These are phyloP conservation scores for Chlamydomonas sphaeroides DNA, from an alignment of 139 green algal genomes.

Conservation along the genomic window DNA sequence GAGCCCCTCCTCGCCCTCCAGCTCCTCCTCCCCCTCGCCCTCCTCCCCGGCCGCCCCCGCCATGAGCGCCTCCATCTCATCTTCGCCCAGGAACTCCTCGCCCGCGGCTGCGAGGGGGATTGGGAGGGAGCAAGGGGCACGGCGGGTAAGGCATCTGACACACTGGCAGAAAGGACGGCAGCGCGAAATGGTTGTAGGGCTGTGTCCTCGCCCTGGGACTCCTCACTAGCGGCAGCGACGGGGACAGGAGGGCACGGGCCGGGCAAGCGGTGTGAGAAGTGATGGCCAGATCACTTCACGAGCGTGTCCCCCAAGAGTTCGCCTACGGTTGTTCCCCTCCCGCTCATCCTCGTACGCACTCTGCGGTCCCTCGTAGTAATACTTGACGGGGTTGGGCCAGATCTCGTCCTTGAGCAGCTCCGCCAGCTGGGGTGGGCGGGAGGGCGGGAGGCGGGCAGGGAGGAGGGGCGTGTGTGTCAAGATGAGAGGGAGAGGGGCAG, in stretches of 20 bases:
- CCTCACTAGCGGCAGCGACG: too few relatives aligned
- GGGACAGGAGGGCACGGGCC: too few relatives aligned
- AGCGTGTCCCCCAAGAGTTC: too few relatives aligned
- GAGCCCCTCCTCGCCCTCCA: neutral
- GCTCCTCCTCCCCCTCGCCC: neutral
- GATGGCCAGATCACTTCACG: too few relatives aligned
- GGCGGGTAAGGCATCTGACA: neutral
- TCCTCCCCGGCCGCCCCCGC: conserved; percentile 2
- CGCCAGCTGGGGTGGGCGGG: conserved; percentile 59
- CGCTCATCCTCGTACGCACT: too few relatives aligned
- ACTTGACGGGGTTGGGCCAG: conserved; percentile 72
- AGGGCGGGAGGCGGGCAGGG: too few relatives aligned
- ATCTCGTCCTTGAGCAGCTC: conserved; percentile 71
- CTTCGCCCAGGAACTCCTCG: neutral
- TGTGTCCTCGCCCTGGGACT: too few relatives aligned
- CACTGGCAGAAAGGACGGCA: too few relatives aligned
- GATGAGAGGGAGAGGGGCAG: too few relatives aligned
- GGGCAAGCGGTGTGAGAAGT: too few relatives aligned
- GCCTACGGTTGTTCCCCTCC: too few relatives aligned
- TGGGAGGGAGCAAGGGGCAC: neutral
- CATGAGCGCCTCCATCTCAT: neutral
- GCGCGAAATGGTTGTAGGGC: too few relatives aligned
- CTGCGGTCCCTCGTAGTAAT: conserved; percentile 33
- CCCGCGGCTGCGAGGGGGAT: neutral
- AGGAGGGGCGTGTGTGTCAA: neutral